These are phyloP conservation scores for Suillus sp. DNA, from an alignment of 768 basidiomycete species.

Conservation along the genomic window DNA sequence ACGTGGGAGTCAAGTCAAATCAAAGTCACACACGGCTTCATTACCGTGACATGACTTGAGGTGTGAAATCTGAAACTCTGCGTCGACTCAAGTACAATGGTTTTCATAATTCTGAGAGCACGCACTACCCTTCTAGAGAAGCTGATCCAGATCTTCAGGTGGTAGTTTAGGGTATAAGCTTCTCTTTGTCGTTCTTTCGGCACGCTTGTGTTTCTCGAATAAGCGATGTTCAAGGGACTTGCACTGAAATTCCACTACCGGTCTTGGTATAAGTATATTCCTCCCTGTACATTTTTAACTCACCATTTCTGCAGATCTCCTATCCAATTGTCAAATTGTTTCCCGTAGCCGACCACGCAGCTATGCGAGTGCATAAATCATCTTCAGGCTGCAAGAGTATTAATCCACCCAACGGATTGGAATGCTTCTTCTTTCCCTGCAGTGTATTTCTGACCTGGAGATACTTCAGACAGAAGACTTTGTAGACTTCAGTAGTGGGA, in stretches of 20 bases:
- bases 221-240: slow-evolving; percentile 17
- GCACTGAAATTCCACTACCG: slow-evolving; percentile 50
- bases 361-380: no score
- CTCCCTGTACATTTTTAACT: slow-evolving; percentile 11
- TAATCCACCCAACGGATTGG: background rate
- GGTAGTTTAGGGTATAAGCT: slow-evolving; percentile 84
- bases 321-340: slow-evolving; percentile 62
- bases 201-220: slow-evolving; percentile 83
- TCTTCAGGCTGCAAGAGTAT: background rate
- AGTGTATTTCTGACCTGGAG: slow-evolving; percentile 7
- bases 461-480: slow-evolving; percentile 32
- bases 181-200: slow-evolving; percentile 81
- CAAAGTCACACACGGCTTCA: no score
- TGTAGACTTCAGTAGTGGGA: slow-evolving; percentile 67
- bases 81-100: no score
- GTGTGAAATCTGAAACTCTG: no score
- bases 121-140: no score
- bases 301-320: slow-evolving; percentile 44
- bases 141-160: slow-evolving; percentile 61
- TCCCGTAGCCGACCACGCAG: slow-evolving; percentile 56
- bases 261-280: slow-evolving; percentile 64
- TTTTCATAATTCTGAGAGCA: no score
- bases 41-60: no score
- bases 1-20: no score
- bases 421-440: background rate